Evolutionary conservation across 139 green algal species (phyloP).

Genomic region (Yamagishiella unicocca): DNA sequence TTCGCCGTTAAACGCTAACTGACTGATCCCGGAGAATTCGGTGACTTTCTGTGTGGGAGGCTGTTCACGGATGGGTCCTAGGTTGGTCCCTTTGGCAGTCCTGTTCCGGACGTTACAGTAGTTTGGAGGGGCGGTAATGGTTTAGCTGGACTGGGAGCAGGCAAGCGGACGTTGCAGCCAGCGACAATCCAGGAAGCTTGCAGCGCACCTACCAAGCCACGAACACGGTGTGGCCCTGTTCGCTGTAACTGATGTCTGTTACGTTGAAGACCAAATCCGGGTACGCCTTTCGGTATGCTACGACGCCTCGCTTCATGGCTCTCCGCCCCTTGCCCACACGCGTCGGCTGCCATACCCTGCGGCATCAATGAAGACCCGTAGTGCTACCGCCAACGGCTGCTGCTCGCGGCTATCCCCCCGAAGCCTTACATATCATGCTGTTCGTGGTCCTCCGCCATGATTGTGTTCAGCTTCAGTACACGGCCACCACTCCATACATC

Average conservation of each 20-base stretch:
- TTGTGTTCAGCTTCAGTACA: conserved; percentile 48
- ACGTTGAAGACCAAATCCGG: conserved; percentile 49
- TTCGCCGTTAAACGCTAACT: conserved; percentile 21
- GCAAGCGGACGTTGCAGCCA: too few species aligned
- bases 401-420: too few species aligned
- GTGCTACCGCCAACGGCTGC: too few species aligned
- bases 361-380: too few species aligned
- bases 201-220: conserved; percentile 49
- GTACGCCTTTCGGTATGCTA: conserved; percentile 62
- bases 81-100: conserved; percentile 57
- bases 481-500: conserved; percentile 51
- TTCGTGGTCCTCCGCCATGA: conserved; percentile 60
- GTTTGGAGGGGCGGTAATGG: too few species aligned
- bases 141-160: too few species aligned
- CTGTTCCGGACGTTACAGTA: neutral
- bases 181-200: neutral
- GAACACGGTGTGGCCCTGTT: conserved; percentile 27
- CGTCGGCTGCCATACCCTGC: conserved; percentile 9
- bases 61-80: conserved; percentile 56
- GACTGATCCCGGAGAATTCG: conserved; percentile 47
- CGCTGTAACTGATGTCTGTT: neutral
- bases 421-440: conserved; percentile 52
- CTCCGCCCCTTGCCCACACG: conserved; percentile 23
- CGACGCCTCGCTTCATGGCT: conserved; percentile 58
- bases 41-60: conserved; percentile 32